Evolutionary conservation across 441 rosid genomes (phyloP), one percentile per base, ranked within the genome.

Genomic region (Pelargonium myrrhifolium): DNA sequence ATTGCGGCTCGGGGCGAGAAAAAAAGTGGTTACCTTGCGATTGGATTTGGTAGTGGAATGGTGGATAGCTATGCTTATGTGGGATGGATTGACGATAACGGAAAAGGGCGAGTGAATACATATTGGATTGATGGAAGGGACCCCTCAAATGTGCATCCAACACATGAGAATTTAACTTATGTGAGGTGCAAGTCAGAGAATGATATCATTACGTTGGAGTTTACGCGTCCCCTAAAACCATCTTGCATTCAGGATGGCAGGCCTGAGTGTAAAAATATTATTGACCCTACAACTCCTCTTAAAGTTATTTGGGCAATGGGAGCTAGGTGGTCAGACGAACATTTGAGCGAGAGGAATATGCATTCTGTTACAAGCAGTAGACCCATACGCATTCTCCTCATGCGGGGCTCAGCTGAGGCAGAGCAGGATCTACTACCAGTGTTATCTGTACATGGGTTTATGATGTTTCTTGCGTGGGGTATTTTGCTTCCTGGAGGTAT

Each of bases 391-490:
- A 93, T 94, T 65, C 75, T 88, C 75, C 82, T 94, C 22, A 66
- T 86, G 71, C 85, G 84, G 24, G 99, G 97, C 58, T 89, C 96
- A 47, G 91, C 96, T 39, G 99, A 94, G 74, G 99, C 96, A 0
- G 97, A 93, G 77, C 96, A 93, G 78, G 97, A 89, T 84, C 78
- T 93, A 69, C 83, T 86, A 47, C 96, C 97, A 0, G 97, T 91
- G n/a, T 79, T 91, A 64, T 96, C 97, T 3, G 97, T 91, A 64
- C 99, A 94, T 18, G 97, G 97, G 56, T 94, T 89, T 81, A 89
- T 94, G 99, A 94, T 94, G 99, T 91, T 94, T 80, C 96, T 94
- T 11, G 96, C 97, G 68, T 94, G 97, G 99, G 99, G 96, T 47
- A 89, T 94, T 80, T 75, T 94, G 76, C 88, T 94, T 64, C 97